These are phyloP conservation scores for Begonia masoniana DNA, from an alignment of 306 rosid species.

Conservation along the genomic window DNA sequence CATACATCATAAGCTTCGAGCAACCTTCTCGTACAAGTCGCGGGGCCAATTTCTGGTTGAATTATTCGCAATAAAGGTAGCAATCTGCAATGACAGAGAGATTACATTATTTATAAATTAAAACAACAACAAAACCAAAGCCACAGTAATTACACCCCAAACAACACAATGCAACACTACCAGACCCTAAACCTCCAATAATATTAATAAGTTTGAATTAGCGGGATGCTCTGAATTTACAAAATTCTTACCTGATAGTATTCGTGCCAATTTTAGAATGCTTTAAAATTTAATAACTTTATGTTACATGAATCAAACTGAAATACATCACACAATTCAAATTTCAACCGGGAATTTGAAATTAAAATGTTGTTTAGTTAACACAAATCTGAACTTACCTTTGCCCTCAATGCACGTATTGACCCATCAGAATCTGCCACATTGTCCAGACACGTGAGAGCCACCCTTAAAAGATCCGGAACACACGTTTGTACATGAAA, in stretches of 20 bases:
- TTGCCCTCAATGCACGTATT: slow-evolving; percentile 85
- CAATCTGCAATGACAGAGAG: slow-evolving; percentile 48
- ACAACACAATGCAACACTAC: background rate
- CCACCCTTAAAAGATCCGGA: slow-evolving; percentile 82
- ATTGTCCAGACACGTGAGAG: slow-evolving; percentile 82
- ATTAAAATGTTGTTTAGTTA: background rate
- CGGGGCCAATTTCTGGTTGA: slow-evolving; percentile 84
- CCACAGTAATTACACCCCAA: too few relatives aligned
- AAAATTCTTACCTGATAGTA: too few relatives aligned
- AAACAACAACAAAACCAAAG: too few relatives aligned
- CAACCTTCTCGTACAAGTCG: slow-evolving; percentile 83
- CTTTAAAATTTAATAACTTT: too few relatives aligned
- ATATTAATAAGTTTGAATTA: too few relatives aligned
- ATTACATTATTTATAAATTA: background rate
- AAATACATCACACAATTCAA: too few relatives aligned
- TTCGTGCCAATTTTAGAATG: too few relatives aligned
- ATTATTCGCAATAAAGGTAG: slow-evolving; percentile 80
- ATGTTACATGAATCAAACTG: too few relatives aligned
- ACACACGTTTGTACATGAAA: slow-evolving; percentile 89
- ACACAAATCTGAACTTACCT: slow-evolving; percentile 27
- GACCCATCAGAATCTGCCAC: slow-evolving; percentile 79
- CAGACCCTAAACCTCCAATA: too few relatives aligned
- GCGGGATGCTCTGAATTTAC: too few relatives aligned
- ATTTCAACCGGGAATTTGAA: background rate
- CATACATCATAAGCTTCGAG: slow-evolving; percentile 54